Percentiles rank a stretch among this genome's conserved stretches.
Evolutionary conservation across 331 rosid species (phyloP).

Genomic region (Malus hybrid): DNA sequence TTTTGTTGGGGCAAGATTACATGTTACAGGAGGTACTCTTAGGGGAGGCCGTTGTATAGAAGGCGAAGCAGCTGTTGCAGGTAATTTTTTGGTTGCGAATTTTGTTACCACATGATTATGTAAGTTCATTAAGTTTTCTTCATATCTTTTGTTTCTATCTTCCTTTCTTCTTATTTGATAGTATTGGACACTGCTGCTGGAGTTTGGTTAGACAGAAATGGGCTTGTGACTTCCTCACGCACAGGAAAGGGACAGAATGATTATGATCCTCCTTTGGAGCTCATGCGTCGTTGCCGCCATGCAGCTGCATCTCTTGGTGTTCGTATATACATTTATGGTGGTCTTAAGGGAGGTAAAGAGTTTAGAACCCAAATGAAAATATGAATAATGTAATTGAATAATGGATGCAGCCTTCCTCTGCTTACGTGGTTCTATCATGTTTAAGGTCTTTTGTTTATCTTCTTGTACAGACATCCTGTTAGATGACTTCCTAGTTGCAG

Average conservation of each 20-base stretch:
- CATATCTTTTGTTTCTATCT: neutral
- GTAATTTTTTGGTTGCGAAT: conserved; percentile 27
- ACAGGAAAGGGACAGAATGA: conserved; percentile 61
- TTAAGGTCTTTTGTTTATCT: neutral
- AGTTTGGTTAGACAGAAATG: conserved; percentile 94
- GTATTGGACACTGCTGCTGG: conserved; percentile 99
- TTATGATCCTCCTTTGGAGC: conserved; percentile 72
- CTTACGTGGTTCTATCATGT: neutral
- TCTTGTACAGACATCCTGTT: conserved; percentile 62
- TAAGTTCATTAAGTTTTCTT: neutral
- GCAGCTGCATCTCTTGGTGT: conserved; percentile 92
- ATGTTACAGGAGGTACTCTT: conserved; percentile 95
- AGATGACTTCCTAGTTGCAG: conserved; percentile 89
- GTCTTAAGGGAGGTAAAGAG: conserved; percentile 84
- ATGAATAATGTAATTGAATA: neutral
- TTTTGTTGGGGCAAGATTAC: conserved; percentile 96
- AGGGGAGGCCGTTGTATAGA: conserved; percentile 94
- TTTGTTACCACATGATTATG: conserved; percentile 8
- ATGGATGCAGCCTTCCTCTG: neutral
- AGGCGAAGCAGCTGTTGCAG: conserved; percentile 93
- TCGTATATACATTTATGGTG: conserved; percentile 79
- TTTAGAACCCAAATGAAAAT: conserved; percentile 5
- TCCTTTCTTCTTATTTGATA: conserved; percentile 19
- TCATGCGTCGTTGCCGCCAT: conserved; percentile 98
- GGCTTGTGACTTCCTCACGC: conserved; percentile 86